Evolutionary conservation across 225 moss, liverwort and hornwort species (phyloP).

Genomic region (Bryum argenteum): DNA sequence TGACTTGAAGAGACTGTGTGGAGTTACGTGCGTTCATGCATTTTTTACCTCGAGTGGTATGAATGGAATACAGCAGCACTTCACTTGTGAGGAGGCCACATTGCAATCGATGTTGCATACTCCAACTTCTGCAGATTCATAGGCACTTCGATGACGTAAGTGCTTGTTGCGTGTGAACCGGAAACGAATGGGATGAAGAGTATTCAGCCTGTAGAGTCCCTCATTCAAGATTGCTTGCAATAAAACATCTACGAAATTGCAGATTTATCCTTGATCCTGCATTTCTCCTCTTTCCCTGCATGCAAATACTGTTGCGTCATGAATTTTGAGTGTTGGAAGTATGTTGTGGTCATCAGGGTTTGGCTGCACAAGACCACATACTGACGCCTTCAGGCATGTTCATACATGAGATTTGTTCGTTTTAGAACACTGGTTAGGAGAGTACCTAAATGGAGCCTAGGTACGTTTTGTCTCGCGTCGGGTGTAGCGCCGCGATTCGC

Average conservation of each 20-base stretch:
- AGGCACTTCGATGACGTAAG: too few relatives aligned
- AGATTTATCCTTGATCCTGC: too few relatives aligned
- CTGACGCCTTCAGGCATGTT: too few relatives aligned
- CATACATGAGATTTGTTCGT: not conserved
- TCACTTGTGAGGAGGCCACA: not conserved
- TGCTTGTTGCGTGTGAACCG: too few relatives aligned
- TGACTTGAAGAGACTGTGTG: not conserved
- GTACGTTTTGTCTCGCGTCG: not conserved
- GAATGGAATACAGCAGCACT: constrained; percentile 12
- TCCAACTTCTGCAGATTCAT: too few relatives aligned
- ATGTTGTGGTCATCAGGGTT: not conserved
- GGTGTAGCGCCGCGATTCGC: constrained; percentile 7
- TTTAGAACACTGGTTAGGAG: not conserved
- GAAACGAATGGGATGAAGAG: too few relatives aligned
- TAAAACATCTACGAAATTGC: too few relatives aligned
- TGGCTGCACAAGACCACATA: not conserved
- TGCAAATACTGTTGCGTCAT: too few relatives aligned
- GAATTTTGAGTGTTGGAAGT: not conserved
- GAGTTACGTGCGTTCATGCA: constrained; percentile 23
- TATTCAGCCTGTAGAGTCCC: too few relatives aligned
- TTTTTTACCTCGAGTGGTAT: not conserved
- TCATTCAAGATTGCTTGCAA: too few relatives aligned
- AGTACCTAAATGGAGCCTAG: not conserved
- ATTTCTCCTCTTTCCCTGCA: too few relatives aligned
- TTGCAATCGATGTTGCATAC: too few relatives aligned